A percentile compares a stretch with the other conserved stretches of the same genome.
These are phyloP conservation scores for Quercus mongolica DNA, from an alignment of 306 rosid genomes.

Conservation along the genomic window DNA sequence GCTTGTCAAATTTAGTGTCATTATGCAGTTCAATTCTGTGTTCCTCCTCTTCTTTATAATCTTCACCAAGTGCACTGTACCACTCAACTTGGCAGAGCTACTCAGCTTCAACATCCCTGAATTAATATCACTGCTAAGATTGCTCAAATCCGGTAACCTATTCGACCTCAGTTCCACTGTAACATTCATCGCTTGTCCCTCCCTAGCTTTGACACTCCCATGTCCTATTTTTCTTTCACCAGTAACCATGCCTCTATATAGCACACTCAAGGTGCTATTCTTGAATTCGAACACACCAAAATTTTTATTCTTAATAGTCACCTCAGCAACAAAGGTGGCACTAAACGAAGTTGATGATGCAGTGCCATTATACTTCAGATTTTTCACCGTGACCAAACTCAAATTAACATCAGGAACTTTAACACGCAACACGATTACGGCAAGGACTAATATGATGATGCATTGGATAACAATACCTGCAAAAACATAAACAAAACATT, in stretches of 20 bases:
- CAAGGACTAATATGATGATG: conserved; percentile 33
- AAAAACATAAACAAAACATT: conserved; percentile 54
- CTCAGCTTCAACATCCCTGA: conserved; percentile 47
- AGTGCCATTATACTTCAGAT: background rate
- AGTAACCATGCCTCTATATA: conserved; percentile 18
- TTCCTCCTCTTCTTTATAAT: conserved; percentile 32
- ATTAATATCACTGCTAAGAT: conserved; percentile 23
- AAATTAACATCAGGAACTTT: conserved; percentile 33
- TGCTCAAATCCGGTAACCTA: background rate
- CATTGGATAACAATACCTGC: conserved; percentile 33
- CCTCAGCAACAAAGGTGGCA: conserved; percentile 24
- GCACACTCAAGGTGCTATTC: conserved; percentile 18
- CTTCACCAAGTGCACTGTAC: conserved; percentile 39
- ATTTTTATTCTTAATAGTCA: conserved; percentile 48
- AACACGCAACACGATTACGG: conserved; percentile 38
- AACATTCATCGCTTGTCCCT: conserved; percentile 19
- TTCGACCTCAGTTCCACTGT: conserved; percentile 23
- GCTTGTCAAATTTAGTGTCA: conserved; percentile 46
- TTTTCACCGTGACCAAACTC: conserved; percentile 25
- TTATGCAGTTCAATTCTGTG: conserved; percentile 37
- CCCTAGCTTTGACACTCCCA: conserved; percentile 27
- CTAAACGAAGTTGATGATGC: conserved; percentile 34
- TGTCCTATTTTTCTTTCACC: conserved; percentile 21
- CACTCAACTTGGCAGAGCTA: conserved; percentile 32
- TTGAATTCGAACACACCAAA: conserved; percentile 45